These are phyloP conservation scores for Stipa capillata DNA, from an alignment of 176 grass and related monocot species.

Conservation along the genomic window DNA sequence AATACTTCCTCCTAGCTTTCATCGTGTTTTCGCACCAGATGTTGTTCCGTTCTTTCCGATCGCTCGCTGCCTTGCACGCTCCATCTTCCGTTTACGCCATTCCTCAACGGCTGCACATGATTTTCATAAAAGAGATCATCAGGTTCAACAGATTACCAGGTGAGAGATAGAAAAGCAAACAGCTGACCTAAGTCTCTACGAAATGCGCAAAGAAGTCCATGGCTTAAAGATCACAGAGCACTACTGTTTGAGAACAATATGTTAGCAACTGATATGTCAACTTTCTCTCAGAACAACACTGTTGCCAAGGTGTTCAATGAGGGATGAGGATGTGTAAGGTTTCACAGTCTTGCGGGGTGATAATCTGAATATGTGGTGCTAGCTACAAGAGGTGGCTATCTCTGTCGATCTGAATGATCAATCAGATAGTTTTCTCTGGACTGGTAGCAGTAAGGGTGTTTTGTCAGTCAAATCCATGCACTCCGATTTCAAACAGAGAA, in stretches of 20 bases:
- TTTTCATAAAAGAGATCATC: neutral
- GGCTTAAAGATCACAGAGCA: neutral
- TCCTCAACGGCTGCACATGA: slow-evolving; percentile 72
- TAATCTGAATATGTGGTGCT: too few species aligned
- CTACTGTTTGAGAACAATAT: neutral
- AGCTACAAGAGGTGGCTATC: too few species aligned
- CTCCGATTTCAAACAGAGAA: too few species aligned
- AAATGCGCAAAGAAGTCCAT: neutral
- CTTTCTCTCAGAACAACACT: too few species aligned
- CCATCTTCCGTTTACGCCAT: slow-evolving; percentile 91
- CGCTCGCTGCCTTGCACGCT: slow-evolving; percentile 71
- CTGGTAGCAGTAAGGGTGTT: too few species aligned
- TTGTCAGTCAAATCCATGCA: too few species aligned
- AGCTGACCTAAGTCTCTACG: neutral
- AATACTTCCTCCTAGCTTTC: neutral
- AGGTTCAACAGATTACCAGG: neutral
- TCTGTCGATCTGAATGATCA: too few species aligned
- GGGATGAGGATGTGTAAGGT: too few species aligned
- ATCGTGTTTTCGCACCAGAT: slow-evolving; percentile 6
- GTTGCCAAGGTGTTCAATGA: too few species aligned
- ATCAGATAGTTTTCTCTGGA: too few species aligned
- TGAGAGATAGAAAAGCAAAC: neutral
- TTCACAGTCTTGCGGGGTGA: too few species aligned
- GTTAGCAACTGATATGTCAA: neutral
- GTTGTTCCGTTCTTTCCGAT: slow-evolving; percentile 62